A percentile compares a stretch with the other conserved stretches of the same genome.
Evolutionary conservation across 441 rosid genomes (phyloP).

Genomic region (Jatropha multifida): DNA sequence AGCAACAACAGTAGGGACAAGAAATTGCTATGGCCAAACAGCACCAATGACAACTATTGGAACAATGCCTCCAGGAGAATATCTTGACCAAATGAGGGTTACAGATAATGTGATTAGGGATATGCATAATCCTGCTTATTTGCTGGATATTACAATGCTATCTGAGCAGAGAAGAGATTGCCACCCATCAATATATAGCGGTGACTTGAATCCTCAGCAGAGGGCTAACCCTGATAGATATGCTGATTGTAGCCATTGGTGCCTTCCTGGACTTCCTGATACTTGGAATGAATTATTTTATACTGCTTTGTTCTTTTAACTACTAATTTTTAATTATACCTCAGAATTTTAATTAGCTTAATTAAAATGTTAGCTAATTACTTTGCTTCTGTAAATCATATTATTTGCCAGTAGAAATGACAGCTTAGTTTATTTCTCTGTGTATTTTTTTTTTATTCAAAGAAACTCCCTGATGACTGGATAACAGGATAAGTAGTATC

Average conservation of each 20-base stretch:
- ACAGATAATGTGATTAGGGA: slow-evolving; percentile 52
- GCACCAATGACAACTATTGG: slow-evolving; percentile 54
- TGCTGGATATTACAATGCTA: slow-evolving; percentile 82
- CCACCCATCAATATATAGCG: slow-evolving; percentile 89
- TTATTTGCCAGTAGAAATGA: slow-evolving; percentile 1
- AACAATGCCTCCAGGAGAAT: slow-evolving; percentile 48
- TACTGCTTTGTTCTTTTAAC: slow-evolving; percentile 48
- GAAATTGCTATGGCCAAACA: slow-evolving; percentile 81
- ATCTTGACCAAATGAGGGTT: slow-evolving; percentile 70
- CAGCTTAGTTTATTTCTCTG: no score
- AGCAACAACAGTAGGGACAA: slow-evolving; percentile 34
- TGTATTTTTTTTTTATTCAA: no score
- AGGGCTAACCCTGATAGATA: slow-evolving; percentile 63
- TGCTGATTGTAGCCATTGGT: slow-evolving; percentile 99
- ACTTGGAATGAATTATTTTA: slow-evolving; percentile 88
- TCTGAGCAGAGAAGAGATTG: slow-evolving; percentile 80
- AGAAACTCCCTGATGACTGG: no score
- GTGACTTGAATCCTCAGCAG: slow-evolving; percentile 62
- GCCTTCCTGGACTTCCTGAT: slow-evolving; percentile 96
- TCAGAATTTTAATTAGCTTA: background rate
- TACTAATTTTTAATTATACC: background rate
- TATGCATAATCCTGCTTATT: slow-evolving; percentile 53
- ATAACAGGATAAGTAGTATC: no score
- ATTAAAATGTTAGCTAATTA: background rate
- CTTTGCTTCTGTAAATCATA: slow-evolving; percentile 1